Base-by-base conservation (phyloP, 164 flowering plant genomes). In the Tetrastigma voinierianum region DNA sequence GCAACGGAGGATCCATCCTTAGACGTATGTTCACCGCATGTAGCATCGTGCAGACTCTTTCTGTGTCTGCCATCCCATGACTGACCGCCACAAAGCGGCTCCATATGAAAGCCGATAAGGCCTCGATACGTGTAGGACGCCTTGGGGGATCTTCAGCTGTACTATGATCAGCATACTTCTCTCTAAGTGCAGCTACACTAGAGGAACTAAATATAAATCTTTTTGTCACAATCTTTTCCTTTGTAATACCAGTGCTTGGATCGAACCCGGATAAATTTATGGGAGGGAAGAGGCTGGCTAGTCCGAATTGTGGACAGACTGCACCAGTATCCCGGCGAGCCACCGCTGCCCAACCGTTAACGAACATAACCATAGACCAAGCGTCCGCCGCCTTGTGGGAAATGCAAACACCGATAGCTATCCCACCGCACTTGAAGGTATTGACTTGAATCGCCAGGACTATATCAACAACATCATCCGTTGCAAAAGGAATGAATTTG, bases 371-470 rank as follows among this genome's bases (percentile, higher is more conserved):
- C 54, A 68, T 4, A 0, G 87, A 59, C 11, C 53, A 11, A 0
- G 73, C 87, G 45, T 85, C 87, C 0, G 60, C 68, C 10, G 77
- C 16, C 74, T 71, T 78, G 67, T 85, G 89, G 1, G 85, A 74
- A 0, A 81, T 19, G 51, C 77, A 67, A 0, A 76, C 15, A 21
- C 78, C 73, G 17, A 85, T 20, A 0, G 65, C 78, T 0, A 76
- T 21, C 5, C 86, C 89, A 1, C 87, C 87, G 16, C 80, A 76
- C 6, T 67, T 71, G 46, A 85, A 83, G 45, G 61, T 4, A 65
- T 67, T 85, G 61, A 74, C 66, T 59, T 83, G 87, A 48, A 83
- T 49, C 0, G 70, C 80, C 1, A 78, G 15, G 5, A 62, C 16
- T 2, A 61, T 12, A 6, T 60, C 63, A 21, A 17, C 6, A 10